Conservation (phyloP, 768 basidiomycete species). For the Russula emetica region DNA sequence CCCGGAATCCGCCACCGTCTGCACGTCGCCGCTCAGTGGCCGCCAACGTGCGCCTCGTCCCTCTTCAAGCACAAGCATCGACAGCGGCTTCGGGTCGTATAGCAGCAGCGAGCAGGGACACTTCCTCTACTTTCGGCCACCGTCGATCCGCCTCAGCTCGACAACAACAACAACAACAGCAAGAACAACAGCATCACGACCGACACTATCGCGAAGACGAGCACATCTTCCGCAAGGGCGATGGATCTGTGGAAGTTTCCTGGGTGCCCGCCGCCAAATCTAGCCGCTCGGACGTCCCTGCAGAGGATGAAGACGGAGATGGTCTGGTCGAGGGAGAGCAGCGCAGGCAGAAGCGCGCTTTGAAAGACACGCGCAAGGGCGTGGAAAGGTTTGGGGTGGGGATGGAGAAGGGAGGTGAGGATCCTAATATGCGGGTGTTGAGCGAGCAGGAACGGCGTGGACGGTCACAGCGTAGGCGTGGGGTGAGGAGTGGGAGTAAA, state of each 20-base stretch:
- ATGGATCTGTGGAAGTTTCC: conserved; percentile 78
- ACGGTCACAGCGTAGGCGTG: conserved; percentile 72
- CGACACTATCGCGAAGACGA: conserved; percentile 14
- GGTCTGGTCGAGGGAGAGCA: conserved; percentile 25
- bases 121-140: conserved; percentile 68
- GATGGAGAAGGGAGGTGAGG: conserved; percentile 73
- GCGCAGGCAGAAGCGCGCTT: conserved; percentile 34
- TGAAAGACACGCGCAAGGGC: conserved; percentile 45
- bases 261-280: conserved; percentile 59
- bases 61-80: conserved; percentile 48
- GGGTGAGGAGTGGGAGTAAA: conserved; percentile 84
- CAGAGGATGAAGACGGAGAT: conserved; percentile 28
- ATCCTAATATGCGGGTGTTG: conserved; percentile 41
- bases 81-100: conserved; percentile 31
- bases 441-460: conserved; percentile 70
- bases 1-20: conserved; percentile 2
- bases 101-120: conserved; percentile 43
- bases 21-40: conserved; percentile 38
- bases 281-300: neutral
- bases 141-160: conserved; percentile 41
- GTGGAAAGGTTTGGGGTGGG: conserved; percentile 83
- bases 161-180: conserved; percentile 15
- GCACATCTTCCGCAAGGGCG: conserved; percentile 35
- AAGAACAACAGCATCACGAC: neutral
- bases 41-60: conserved; percentile 59